Base-by-base conservation (phyloP, 805 yeast species). In the Sugiyamaella lignohabitans region DNA sequence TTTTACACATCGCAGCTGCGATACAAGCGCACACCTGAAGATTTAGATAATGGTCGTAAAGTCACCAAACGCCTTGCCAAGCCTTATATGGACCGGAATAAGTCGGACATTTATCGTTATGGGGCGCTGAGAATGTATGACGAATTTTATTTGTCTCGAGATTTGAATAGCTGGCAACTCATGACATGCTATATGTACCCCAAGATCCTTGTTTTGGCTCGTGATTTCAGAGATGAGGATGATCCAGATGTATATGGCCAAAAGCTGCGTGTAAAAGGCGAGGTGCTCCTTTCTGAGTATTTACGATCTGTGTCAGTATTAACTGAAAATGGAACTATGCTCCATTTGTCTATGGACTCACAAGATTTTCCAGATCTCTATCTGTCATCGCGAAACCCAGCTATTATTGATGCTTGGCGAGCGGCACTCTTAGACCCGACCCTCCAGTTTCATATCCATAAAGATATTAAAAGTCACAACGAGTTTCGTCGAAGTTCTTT, bases 131-230 rank as follows among this genome's bases (percentile, higher is more conserved):
- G 57, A n/a, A 20, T 48, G 30, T 40, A 34, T 22, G 49, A 41
- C 16, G 10, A 18, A 17, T 45, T 53, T 24, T 8, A 22, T 14
- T 45, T 52, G 2, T 52, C 54, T 2, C n/a, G 49, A 18, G 54
- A 52, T 42, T 11, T 27, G 35, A 18, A 34, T 14, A 38, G 42
- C 3, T 52, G 56, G 56, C 50, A 52, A 41, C 44, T 41, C 6
- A 43, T 48, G 35, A 38, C 34, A 14, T 50, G 54, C 36, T 50
- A 47, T 22, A 27, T 53, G 42, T 52, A 50, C 37, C 47, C 51
- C 5, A 24, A 32, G 6, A 48, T 51, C n/a, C 45, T 53, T 3
- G 21, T 52, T 5, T 39, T 52, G 6, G 21, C 46, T 21, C 37
- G 40, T 27, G 46, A 43, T 14, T 27, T 8, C 14, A 27, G 14